Conservation (phyloP, 768 basidiomycete species). For the Mycena maculata region DNA sequence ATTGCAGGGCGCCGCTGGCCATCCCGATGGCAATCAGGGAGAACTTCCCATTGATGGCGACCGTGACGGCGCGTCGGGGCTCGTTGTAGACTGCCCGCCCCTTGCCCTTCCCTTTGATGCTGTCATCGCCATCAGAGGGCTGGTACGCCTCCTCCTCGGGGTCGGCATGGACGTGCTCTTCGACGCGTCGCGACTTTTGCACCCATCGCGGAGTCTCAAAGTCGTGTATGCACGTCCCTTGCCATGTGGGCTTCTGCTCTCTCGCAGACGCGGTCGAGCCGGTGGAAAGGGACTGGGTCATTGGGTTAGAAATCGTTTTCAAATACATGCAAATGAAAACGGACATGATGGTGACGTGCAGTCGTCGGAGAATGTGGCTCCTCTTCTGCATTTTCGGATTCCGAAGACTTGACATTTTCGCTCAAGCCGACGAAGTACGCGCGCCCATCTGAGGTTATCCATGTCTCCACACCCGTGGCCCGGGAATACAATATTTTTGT, state of each 20-base stretch:
- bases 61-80: constrained; percentile 70
- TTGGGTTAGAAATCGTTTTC: constrained; percentile 4
- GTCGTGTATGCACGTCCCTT: constrained; percentile 83
- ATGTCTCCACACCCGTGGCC: constrained; percentile 74
- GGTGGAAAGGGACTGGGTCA: constrained; percentile 31
- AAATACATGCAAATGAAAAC: neutral
- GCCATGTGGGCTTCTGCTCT: constrained; percentile 59
- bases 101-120: constrained; percentile 30
- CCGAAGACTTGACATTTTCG: constrained; percentile 47
- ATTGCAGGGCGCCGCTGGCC: constrained; percentile 66
- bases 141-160: constrained; percentile 16
- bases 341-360: constrained; percentile 24
- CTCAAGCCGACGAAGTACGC: constrained; percentile 81
- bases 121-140: constrained; percentile 20
- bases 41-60: constrained; percentile 83
- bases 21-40: constrained; percentile 86
- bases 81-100: constrained; percentile 62
- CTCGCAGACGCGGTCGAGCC: constrained; percentile 37
- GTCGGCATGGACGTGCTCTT: constrained; percentile 50
- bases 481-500: constrained; percentile 69
- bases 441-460: constrained; percentile 88
- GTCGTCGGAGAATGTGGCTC: constrained; percentile 26
- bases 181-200: constrained; percentile 75
- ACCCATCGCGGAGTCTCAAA: constrained; percentile 83
- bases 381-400: constrained; percentile 13